Base-by-base conservation (phyloP, 495 filamentous ascomycete species). In the Apiosordaria backusii region DNA sequence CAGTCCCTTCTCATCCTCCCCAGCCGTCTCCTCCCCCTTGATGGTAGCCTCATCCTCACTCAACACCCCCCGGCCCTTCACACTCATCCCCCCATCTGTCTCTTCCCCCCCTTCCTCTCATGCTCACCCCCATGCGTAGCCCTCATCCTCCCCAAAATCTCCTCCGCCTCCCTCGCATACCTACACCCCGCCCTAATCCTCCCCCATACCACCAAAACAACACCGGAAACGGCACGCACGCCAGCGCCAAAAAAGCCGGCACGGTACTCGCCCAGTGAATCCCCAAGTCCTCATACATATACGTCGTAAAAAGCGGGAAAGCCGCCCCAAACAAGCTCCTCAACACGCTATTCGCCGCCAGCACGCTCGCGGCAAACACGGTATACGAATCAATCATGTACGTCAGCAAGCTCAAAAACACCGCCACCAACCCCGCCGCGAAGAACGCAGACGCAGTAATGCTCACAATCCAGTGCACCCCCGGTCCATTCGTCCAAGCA, bases 351-450 rank as follows among this genome's bases (percentile, higher is more conserved):
- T 91, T 93, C 40, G 90, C 90, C 1, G 92, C 92, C 18, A 96
- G 79, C 1, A 91, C 91, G 0, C 88, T 90, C 1, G 92, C 91
- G 5, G 91, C 91, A 70, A 89, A 95, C 65, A 93, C 89, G 57
- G 87, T 90, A 78, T 93, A 90, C 23, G 87, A 82, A 72, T 92
- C 90, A 68, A 92, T 89, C n/a, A 93, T 82, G 75, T 93, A 95
- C 72, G 87, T 91, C 81, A 91, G 85, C 67, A 92, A 83, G 55
- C 83, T 82, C 23, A 92, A 80, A 81, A 92, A 92, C n/a, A 93
- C 85, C 24, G 78, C 57, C 21, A 85, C 81, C 0, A 82, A 60
- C 0, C 83, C 80, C 7, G 77, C 73, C 6, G 80, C 81, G 69
- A 85, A 87, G 65, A 83, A 75, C 23, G 67, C 73, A 2, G 77